These are phyloP conservation scores for Aspergillus sclerotioniger DNA, from an alignment of 495 filamentous ascomycete species.

Conservation along the genomic window DNA sequence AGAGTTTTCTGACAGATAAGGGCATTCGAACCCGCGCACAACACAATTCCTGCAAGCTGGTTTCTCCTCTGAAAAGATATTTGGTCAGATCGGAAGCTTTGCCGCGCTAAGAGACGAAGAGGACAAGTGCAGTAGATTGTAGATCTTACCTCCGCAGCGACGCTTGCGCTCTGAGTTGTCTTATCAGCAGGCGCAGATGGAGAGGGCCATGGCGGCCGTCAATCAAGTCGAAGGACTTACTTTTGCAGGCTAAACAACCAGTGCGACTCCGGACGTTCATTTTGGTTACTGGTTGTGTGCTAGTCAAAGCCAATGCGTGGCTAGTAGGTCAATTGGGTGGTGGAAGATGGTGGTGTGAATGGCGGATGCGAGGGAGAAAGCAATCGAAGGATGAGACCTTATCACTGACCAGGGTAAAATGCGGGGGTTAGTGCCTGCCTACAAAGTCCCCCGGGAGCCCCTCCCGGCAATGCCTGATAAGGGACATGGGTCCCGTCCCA, in stretches of 20 bases:
- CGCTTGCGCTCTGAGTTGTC: background rate
- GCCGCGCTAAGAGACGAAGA: background rate
- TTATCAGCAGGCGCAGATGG: background rate
- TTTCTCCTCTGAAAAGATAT: background rate
- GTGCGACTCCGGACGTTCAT: conserved; percentile 1
- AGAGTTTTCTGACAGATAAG: background rate
- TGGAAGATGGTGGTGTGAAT: too few species aligned
- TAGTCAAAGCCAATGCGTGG: background rate
- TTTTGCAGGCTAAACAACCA: conserved; percentile 1
- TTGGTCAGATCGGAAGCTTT: background rate
- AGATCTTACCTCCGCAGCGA: background rate
- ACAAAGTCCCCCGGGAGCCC: too few species aligned
- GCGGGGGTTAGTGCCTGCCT: too few species aligned
- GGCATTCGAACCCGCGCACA: conserved; percentile 2
- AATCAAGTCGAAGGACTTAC: background rate
- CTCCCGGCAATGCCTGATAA: too few species aligned
- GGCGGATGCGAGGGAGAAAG: too few species aligned
- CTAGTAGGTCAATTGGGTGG: too few species aligned
- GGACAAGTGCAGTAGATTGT: background rate
- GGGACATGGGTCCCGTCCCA: too few species aligned
- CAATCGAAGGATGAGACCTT: too few species aligned
- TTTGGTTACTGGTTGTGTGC: background rate
- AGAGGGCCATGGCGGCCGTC: background rate
- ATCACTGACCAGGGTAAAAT: too few species aligned
- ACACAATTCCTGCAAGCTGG: conserved; percentile 8